Conservation (phyloP, 768 basidiomycete species). For the Russula virescens region DNA sequence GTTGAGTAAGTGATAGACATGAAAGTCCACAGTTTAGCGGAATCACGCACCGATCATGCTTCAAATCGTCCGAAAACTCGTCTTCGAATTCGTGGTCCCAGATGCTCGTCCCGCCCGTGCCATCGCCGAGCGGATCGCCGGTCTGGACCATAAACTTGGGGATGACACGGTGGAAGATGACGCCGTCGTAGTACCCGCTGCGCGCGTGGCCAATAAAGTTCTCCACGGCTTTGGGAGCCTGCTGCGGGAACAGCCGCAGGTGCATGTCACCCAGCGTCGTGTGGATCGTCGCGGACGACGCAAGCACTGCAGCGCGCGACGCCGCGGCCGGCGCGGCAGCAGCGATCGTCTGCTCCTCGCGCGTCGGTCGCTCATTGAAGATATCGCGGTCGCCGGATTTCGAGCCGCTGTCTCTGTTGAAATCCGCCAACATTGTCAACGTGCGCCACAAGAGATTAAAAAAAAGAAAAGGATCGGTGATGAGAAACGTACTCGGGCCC, state of each 20-base stretch:
- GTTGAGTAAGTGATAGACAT: too few relatives aligned
- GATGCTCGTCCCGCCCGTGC: slow-evolving; percentile 85
- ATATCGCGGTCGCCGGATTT: slow-evolving; percentile 90
- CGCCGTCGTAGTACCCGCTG: slow-evolving; percentile 85
- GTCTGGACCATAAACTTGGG: slow-evolving; percentile 99
- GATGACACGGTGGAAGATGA: slow-evolving; percentile 97
- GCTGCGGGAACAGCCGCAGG: slow-evolving; percentile 80
- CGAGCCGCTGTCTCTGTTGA: slow-evolving; percentile 51
- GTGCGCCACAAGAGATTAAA: neutral
- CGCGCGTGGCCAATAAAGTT: slow-evolving; percentile 93
- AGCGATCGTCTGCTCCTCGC: slow-evolving; percentile 91
- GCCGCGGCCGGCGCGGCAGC: slow-evolving; percentile 46
- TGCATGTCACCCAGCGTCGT: slow-evolving; percentile 95
- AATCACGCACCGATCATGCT: slow-evolving; percentile 76
- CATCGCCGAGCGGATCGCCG: slow-evolving; percentile 91
- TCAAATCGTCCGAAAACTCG: slow-evolving; percentile 83
- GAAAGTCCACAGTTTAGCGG: too few relatives aligned
- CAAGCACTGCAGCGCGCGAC: slow-evolving; percentile 62
- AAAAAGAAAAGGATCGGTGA: neutral
- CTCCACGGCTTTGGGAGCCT: slow-evolving; percentile 93
- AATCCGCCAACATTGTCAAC: neutral
- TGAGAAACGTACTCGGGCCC: slow-evolving; percentile 66
- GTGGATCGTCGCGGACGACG: slow-evolving; percentile 83
- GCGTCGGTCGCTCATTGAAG: slow-evolving; percentile 96
- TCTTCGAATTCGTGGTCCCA: slow-evolving; percentile 92